These are phyloP conservation scores for Plectosphaerella plurivora DNA, from an alignment of 2,329 filamentous ascomycete genomes.

Conservation along the genomic window DNA sequence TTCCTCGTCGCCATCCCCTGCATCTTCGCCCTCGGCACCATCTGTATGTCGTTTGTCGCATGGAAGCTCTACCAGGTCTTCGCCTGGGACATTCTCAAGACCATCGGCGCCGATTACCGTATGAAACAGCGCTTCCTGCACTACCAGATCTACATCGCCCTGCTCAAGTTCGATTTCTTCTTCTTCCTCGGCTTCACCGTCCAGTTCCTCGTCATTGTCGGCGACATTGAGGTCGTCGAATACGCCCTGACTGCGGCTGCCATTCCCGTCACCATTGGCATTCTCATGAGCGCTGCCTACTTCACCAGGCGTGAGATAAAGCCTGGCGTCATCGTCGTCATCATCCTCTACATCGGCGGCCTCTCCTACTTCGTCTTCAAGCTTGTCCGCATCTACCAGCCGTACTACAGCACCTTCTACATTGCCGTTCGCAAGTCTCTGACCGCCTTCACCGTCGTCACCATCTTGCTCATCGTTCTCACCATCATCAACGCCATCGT, in stretches of 20 bases:
- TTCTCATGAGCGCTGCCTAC: constrained; percentile 79
- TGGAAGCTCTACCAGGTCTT: constrained; percentile 99
- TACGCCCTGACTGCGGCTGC: constrained; percentile 84
- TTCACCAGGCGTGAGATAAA: constrained; percentile 82
- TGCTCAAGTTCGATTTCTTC: constrained; percentile 99
- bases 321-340: constrained; percentile 70
- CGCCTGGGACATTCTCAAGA: constrained; percentile 98
- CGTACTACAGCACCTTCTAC: constrained; percentile 57
- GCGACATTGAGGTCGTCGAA: constrained; percentile 63
- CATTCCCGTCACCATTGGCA: constrained; percentile 84
- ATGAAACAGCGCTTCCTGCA: constrained; percentile 96
- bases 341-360: constrained; percentile 82
- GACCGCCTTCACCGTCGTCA: constrained; percentile 91
- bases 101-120: constrained; percentile 93
- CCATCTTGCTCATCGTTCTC: constrained; percentile 79
- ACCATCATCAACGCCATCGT: constrained; percentile 85
- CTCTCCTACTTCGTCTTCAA: constrained; percentile 98
- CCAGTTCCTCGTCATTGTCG: constrained; percentile 93
- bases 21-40: constrained; percentile 72
- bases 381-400: constrained; percentile 88
- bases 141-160: constrained; percentile 97
- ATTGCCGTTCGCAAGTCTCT: constrained; percentile 75
- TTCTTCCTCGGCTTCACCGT: constrained; percentile 99
- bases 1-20: constrained; percentile 82
- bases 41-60: constrained; percentile 70